A percentile compares a stretch with the other conserved stretches of the same genome.
These are phyloP conservation scores for Stagonosporopsis tanaceti DNA, from an alignment of 2,329 filamentous ascomycete species.

Conservation along the genomic window DNA sequence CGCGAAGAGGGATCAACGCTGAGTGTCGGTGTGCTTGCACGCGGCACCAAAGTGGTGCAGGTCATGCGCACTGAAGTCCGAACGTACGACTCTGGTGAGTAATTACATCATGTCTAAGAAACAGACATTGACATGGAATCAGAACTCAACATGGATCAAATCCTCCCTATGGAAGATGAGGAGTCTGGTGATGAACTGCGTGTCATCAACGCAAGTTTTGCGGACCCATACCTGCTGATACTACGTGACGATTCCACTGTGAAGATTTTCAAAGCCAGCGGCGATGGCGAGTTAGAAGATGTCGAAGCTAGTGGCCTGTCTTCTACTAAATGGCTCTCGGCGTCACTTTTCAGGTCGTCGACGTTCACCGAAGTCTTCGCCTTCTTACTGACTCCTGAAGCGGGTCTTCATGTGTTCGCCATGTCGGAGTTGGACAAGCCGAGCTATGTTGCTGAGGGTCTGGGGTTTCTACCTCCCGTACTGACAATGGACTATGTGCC, in stretches of 20 bases:
- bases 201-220: constrained; percentile 81
- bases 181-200: constrained; percentile 80
- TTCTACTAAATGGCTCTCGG: constrained; percentile 78
- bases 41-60: constrained; percentile 82
- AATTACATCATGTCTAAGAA: background rate
- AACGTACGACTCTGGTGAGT: constrained; percentile 87
- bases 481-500: constrained; percentile 75
- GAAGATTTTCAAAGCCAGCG: constrained; percentile 80
- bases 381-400: constrained; percentile 79
- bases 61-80: constrained; percentile 86
- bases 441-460: constrained; percentile 76
- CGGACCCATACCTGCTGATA: constrained; percentile 84
- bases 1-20: constrained; percentile 86
- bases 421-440: constrained; percentile 76
- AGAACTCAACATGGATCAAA: constrained; percentile 89
- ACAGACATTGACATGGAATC: background rate
- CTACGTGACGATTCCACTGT: constrained; percentile 84
- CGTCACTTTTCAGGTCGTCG: constrained; percentile 79
- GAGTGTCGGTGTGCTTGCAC: constrained; percentile 83
- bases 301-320: constrained; percentile 69
- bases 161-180: constrained; percentile 87
- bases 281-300: constrained; percentile 85
- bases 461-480: constrained; percentile 79
- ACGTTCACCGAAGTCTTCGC: constrained; percentile 67
- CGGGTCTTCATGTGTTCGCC: constrained; percentile 78